phyloP scores from a whole-genome alignment of 768 basidiomycete species.

The Gymnopilus dilepis region DNA sequence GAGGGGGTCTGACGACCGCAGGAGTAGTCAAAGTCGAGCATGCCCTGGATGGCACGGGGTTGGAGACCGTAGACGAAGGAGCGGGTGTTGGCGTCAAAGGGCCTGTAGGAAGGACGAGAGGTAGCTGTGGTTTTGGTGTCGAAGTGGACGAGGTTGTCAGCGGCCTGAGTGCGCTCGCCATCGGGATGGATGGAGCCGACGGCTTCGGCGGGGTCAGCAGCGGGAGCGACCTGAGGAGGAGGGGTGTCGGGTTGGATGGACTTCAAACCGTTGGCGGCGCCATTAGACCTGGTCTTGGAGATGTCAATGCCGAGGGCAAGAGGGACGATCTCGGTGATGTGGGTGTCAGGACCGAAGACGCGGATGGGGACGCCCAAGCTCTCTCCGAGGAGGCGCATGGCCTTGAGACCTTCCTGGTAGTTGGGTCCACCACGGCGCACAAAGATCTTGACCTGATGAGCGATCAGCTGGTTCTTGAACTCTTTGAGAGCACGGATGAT shows the following conservation, averaged over 20 bases:
- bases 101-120: conserved; percentile 79
- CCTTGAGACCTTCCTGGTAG: conserved; percentile 97
- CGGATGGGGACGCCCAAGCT: conserved; percentile 96
- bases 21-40: conserved; percentile 98
- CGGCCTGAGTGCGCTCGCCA: conserved; percentile 81
- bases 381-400: conserved; percentile 97
- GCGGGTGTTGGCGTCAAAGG: conserved; percentile 93
- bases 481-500: conserved; percentile 98
- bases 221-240: conserved; percentile 40
- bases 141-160: conserved; percentile 93
- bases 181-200: conserved; percentile 79
- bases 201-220: conserved; percentile 46
- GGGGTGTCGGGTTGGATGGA: conserved; percentile 46
- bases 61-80: conserved; percentile 99
- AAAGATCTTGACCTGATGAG: conserved; percentile 90
- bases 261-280: conserved; percentile 34
- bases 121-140: conserved; percentile 50
- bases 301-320: conserved; percentile 91
- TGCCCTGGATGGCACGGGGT: conserved; percentile 96
- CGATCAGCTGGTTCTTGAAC: conserved; percentile 84
- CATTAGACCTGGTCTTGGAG: conserved; percentile 43
- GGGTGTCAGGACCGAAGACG: conserved; percentile 97
- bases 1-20: conserved; percentile 91
- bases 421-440: conserved; percentile 98
- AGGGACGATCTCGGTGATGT: conserved; percentile 98